Evolutionary conservation across 306 rosid species (phyloP).

Genomic region (Luffa acutangula): DNA sequence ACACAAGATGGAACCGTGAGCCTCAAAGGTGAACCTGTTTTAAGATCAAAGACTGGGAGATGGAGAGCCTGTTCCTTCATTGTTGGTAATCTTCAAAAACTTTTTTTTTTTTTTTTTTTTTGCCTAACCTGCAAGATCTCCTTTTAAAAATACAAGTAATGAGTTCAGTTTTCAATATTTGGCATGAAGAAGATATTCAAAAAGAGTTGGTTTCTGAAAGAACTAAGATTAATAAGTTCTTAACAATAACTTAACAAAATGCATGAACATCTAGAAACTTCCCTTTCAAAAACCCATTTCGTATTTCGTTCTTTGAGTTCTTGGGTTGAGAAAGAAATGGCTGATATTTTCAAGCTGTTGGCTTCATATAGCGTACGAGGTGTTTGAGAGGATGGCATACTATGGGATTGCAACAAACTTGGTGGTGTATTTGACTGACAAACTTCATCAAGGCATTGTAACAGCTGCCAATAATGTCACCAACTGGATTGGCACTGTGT

Average conservation of each 20-base stretch:
- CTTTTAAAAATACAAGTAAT: neutral
- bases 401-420: slow-evolving; percentile 57
- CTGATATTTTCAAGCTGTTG: neutral
- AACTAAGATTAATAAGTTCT: neutral
- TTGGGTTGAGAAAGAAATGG: neutral
- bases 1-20: slow-evolving; percentile 30
- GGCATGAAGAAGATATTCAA: neutral
- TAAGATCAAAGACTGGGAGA: slow-evolving; percentile 27
- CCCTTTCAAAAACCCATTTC: neutral
- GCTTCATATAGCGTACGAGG: slow-evolving; percentile 11
- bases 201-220: neutral
- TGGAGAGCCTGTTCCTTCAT: slow-evolving; percentile 35
- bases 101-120: neutral
- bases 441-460: slow-evolving; percentile 74
- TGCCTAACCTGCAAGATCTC: neutral
- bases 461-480: slow-evolving; percentile 53
- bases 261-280: neutral
- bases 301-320: neutral
- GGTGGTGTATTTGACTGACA: slow-evolving; percentile 44
- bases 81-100: slow-evolving; percentile 8
- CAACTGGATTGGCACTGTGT: slow-evolving; percentile 57
- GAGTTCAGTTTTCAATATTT: neutral
- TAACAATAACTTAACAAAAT: neutral
- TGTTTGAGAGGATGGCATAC: slow-evolving; percentile 85
- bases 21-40: slow-evolving; percentile 25